A percentile compares a stretch with the other conserved stretches of the same genome.
Evolutionary conservation across 768 basidiomycete species (phyloP).

Genomic region (Tephrocybe sp.): DNA sequence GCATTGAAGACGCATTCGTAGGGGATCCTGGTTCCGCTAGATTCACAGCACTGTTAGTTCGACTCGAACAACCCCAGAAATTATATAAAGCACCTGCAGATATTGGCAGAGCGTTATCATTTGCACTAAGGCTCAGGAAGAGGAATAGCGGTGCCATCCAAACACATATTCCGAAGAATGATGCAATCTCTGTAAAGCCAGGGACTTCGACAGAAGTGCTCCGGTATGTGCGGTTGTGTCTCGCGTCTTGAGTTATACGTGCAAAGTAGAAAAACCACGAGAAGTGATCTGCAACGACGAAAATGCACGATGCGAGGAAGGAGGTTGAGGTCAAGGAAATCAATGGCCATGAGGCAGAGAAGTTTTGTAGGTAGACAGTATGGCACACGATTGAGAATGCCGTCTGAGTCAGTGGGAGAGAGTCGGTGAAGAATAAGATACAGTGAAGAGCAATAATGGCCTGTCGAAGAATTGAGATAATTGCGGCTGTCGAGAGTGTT

Average conservation of each 20-base stretch:
- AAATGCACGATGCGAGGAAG: conserved; percentile 82
- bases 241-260: conserved; percentile 60
- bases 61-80: background rate
- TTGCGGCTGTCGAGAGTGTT: background rate
- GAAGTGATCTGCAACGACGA: conserved; percentile 92
- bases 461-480: conserved; percentile 40
- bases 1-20: conserved; percentile 21
- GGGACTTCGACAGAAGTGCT: conserved; percentile 33
- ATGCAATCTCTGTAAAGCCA: conserved; percentile 73
- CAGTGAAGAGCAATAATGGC: conserved; percentile 76
- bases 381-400: conserved; percentile 85
- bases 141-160: conserved; percentile 91
- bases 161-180: conserved; percentile 84
- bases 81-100: conserved; percentile 50
- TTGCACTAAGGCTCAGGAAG: conserved; percentile 94
- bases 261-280: conserved; percentile 97
- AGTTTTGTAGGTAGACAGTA: conserved; percentile 89
- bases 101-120: conserved; percentile 90
- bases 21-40: conserved; percentile 44
- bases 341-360: conserved; percentile 86
- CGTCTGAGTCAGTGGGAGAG: conserved; percentile 73
- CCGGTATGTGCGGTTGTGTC: conserved; percentile 52
- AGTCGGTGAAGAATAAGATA: conserved; percentile 76
- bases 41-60: background rate
- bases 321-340: conserved; percentile 85